Percentiles rank a stretch among this genome's conserved stretches.
Conservation (phyloP, 352 stramenopile genomes). For the Phytophthora boehmeriae region DNA sequence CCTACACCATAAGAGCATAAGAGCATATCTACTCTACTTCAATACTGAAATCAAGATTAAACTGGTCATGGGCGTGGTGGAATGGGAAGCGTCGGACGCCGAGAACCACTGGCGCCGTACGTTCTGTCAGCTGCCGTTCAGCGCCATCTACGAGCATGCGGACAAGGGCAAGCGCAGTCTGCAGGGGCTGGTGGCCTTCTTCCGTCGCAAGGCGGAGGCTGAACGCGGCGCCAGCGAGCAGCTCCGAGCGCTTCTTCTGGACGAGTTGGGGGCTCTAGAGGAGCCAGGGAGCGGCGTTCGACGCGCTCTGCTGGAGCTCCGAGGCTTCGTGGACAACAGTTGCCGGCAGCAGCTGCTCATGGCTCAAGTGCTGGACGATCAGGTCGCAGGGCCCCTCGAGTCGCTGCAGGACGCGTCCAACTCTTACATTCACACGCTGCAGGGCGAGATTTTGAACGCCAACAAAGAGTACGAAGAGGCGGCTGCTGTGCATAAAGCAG, state of each 20-base stretch:
- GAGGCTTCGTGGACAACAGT: slow-evolving; percentile 62
- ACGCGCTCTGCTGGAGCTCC: slow-evolving; percentile 62
- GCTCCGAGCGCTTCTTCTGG: slow-evolving; percentile 54
- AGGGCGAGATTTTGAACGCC: slow-evolving; percentile 77
- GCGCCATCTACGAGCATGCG: slow-evolving; percentile 79
- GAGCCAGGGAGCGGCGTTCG: slow-evolving; percentile 70
- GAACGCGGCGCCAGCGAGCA: slow-evolving; percentile 68
- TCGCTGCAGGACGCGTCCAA: slow-evolving; percentile 78
- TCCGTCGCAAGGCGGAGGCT: slow-evolving; percentile 64
- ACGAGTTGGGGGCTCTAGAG: slow-evolving; percentile 67
- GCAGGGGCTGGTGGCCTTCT: slow-evolving; percentile 72
- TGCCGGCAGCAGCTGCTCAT: slow-evolving; percentile 76
- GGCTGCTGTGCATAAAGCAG: slow-evolving; percentile 44
- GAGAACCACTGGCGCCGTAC: slow-evolving; percentile 89
- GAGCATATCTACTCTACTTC: neutral
- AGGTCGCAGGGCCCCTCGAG: slow-evolving; percentile 78
- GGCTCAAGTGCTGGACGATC: slow-evolving; percentile 81
- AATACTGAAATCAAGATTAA: neutral
- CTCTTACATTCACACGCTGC: slow-evolving; percentile 80
- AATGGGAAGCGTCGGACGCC: slow-evolving; percentile 49
- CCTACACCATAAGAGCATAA: neutral
- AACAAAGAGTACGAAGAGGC: slow-evolving; percentile 72
- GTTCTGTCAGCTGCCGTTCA: slow-evolving; percentile 87
- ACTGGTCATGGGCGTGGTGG: slow-evolving; percentile 9
- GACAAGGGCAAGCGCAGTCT: slow-evolving; percentile 81